Percentiles rank a stretch among this genome's conserved stretches.
phyloP scores from a whole-genome alignment of 164 flowering plant genomes.

The Berberis vulgaris region DNA sequence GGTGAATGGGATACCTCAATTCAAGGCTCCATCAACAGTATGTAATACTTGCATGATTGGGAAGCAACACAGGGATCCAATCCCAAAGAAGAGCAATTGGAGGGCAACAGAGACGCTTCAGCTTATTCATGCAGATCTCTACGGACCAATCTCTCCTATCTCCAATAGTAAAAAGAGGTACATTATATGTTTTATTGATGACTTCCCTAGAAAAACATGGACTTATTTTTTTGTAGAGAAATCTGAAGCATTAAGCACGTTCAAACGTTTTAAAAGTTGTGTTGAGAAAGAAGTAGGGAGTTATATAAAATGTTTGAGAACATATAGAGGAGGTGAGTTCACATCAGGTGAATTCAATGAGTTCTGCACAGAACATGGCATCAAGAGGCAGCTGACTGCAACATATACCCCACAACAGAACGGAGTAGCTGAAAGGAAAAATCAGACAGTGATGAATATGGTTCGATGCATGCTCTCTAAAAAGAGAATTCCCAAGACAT shows the following conservation, averaged over 20 bases:
- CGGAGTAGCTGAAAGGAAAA: background rate
- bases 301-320: background rate
- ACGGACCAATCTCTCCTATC: too few relatives aligned
- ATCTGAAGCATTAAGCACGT: background rate
- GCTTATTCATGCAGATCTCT: too few relatives aligned
- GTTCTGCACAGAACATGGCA: background rate
- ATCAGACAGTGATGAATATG: too few relatives aligned
- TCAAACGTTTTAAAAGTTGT: background rate
- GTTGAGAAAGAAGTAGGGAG: background rate
- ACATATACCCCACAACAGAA: background rate
- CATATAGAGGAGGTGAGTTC: background rate
- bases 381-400: background rate
- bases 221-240: slow-evolving; percentile 4
- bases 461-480: background rate
- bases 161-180: background rate
- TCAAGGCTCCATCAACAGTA: too few relatives aligned
- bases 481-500: background rate
- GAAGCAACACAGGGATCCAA: too few relatives aligned
- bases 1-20: too few relatives aligned
- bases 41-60: too few relatives aligned
- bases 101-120: too few relatives aligned
- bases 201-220: slow-evolving; percentile 1
- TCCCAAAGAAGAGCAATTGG: too few relatives aligned
- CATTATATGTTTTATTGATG: slow-evolving; percentile 2
- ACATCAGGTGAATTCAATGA: background rate